Conservation (phyloP, 2,329 filamentous ascomycete species). For the Tolypocladium endophyticum region DNA sequence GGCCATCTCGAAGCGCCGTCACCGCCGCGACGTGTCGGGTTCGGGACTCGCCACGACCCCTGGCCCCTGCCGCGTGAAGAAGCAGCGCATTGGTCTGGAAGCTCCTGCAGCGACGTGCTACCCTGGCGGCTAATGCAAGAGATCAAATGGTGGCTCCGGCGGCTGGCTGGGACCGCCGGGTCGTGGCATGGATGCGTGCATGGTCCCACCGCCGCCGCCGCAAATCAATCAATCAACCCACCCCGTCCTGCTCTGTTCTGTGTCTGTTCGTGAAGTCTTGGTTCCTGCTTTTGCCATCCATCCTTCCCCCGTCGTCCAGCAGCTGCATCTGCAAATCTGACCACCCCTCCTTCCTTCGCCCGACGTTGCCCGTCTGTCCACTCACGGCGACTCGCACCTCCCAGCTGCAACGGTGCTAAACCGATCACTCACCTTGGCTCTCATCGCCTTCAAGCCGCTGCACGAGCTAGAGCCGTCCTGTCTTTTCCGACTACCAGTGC, state of each 20-base stretch:
- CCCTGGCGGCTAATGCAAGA: background rate
- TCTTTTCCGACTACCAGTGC: constrained; percentile 2
- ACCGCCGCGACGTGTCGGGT: background rate
- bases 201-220: background rate
- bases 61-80: background rate
- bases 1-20: background rate
- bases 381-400: background rate
- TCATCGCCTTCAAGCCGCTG: background rate
- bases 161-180: background rate
- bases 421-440: constrained; percentile 1
- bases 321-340: background rate
- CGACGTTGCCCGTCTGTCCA: background rate
- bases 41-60: constrained; percentile 1
- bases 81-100: background rate
- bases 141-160: background rate
- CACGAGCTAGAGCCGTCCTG: constrained; percentile 3
- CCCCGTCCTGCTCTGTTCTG: background rate
- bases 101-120: too few relatives aligned
- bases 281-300: background rate
- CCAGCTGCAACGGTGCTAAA: constrained; percentile 1
- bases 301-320: background rate
- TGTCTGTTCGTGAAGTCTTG: background rate
- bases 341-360: background rate
- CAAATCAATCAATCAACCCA: background rate
- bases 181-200: background rate